These are phyloP conservation scores for Prinsepia uniflora DNA, from an alignment of 306 rosid genomes.

Conservation along the genomic window DNA sequence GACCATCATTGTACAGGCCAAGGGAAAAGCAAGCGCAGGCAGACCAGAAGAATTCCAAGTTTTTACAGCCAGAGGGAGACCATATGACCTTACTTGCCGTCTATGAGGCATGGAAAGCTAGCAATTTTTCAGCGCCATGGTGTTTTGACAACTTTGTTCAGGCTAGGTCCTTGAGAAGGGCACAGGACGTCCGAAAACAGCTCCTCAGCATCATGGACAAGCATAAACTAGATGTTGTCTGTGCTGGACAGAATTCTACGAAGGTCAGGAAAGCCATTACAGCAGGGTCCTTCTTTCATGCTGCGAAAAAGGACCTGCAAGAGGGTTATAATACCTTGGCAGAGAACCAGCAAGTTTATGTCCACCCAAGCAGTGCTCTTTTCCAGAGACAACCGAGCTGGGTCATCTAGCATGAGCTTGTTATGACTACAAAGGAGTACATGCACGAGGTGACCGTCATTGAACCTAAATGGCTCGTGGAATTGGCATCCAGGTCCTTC, in stretches of 20 bases:
- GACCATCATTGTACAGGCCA: neutral
- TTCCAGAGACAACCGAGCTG: constrained; percentile 83
- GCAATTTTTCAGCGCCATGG: neutral
- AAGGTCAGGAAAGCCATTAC: constrained; percentile 82
- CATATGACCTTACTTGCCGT: neutral
- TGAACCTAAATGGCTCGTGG: constrained; percentile 87
- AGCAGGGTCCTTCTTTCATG: constrained; percentile 84
- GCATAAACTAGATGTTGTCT: constrained; percentile 75
- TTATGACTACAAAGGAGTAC: constrained; percentile 78
- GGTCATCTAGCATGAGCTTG: constrained; percentile 87
- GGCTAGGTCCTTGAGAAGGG: neutral
- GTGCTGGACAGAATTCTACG: constrained; percentile 71
- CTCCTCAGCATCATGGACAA: constrained; percentile 77
- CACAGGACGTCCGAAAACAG: constrained; percentile 20
- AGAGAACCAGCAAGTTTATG: constrained; percentile 84
- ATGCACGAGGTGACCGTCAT: constrained; percentile 79
- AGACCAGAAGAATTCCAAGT: neutral
- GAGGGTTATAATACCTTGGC: constrained; percentile 80
- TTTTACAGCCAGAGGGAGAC: neutral
- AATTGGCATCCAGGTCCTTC: constrained; percentile 73
- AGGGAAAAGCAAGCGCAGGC: neutral
- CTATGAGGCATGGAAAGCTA: neutral
- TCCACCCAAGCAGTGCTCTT: constrained; percentile 71
- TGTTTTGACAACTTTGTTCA: neutral
- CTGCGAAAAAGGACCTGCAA: constrained; percentile 76